These are phyloP conservation scores for Endoconidiophora laricicola DNA, from an alignment of 2,329 filamentous ascomycete species.

Conservation along the genomic window DNA sequence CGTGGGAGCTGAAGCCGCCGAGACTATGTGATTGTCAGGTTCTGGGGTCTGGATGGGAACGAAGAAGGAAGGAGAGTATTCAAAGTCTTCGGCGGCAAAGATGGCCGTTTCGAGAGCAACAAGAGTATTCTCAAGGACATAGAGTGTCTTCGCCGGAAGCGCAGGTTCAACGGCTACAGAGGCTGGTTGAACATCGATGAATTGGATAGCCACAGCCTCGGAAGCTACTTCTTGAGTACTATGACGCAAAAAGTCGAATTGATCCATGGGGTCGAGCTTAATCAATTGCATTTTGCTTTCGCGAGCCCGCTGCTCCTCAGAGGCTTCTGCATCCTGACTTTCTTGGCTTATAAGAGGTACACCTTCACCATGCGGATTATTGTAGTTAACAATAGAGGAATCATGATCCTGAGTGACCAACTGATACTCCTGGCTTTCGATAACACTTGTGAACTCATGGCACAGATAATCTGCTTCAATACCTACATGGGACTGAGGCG, in stretches of 20 bases:
- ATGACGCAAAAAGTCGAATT: background rate
- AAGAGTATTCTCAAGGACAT: background rate
- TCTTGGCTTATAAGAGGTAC: background rate
- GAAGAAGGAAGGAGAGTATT: background rate
- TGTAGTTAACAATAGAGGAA: background rate
- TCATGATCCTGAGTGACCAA: too few relatives aligned
- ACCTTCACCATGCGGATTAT: background rate
- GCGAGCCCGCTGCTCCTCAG: too few relatives aligned
- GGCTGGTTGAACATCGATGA: background rate
- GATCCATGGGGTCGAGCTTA: background rate
- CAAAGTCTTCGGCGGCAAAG: background rate
- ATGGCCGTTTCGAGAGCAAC: background rate
- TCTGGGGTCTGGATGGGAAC: background rate
- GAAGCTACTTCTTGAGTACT: background rate
- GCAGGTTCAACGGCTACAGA: background rate
- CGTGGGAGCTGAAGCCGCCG: background rate
- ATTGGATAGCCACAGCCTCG: background rate
- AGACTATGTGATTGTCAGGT: background rate
- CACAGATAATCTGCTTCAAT: too few relatives aligned
- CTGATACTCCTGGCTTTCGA: too few relatives aligned
- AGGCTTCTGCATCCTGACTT: too few relatives aligned
- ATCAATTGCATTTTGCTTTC: too few relatives aligned
- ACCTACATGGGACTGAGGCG: too few relatives aligned
- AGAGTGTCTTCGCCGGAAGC: background rate
- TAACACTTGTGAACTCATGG: too few relatives aligned